Evolutionary conservation across 352 stramenopile species (phyloP).

Genomic region (Aphanomyces cochlioides): DNA sequence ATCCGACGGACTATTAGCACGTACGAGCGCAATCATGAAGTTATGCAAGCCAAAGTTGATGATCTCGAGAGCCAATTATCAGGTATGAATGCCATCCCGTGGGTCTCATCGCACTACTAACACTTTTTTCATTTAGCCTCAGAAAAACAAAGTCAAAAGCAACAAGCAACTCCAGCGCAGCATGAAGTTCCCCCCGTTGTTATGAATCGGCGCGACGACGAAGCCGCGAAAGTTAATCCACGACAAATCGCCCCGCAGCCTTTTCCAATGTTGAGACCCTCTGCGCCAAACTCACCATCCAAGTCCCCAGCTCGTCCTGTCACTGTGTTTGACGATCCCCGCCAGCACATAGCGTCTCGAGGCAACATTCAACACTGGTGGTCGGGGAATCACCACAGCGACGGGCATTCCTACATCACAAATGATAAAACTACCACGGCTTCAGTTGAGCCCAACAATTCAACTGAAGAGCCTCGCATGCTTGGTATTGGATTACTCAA

Average conservation of each 20-base stretch:
- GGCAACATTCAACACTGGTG: slow-evolving; percentile 60
- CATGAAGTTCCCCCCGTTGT: slow-evolving; percentile 7
- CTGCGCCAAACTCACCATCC: background rate
- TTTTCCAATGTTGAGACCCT: background rate
- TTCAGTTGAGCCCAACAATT: no score
- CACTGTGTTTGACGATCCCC: slow-evolving; percentile 37
- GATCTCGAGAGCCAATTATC: background rate
- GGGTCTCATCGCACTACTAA: no score
- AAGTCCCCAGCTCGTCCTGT: slow-evolving; percentile 30
- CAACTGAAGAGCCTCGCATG: no score
- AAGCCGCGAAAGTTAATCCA: background rate
- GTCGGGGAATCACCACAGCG: slow-evolving; percentile 30
- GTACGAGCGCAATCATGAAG: slow-evolving; percentile 34
- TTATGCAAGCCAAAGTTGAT: slow-evolving; percentile 29
- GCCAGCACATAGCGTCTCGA: slow-evolving; percentile 36
- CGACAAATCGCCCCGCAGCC: background rate
- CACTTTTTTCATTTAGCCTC: background rate
- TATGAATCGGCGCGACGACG: slow-evolving; percentile 14
- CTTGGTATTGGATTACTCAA: background rate
- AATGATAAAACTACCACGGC: background rate
- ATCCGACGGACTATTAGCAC: slow-evolving; percentile 42
- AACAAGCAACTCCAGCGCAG: slow-evolving; percentile 1
- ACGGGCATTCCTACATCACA: background rate
- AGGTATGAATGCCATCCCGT: background rate
- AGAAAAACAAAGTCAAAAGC: slow-evolving; percentile 4